Evolutionary conservation across 2,329 filamentous ascomycete species (phyloP), one percentile per base, ranked within the genome.

Genomic region (Pseudopyrenochaeta lycopersici): DNA sequence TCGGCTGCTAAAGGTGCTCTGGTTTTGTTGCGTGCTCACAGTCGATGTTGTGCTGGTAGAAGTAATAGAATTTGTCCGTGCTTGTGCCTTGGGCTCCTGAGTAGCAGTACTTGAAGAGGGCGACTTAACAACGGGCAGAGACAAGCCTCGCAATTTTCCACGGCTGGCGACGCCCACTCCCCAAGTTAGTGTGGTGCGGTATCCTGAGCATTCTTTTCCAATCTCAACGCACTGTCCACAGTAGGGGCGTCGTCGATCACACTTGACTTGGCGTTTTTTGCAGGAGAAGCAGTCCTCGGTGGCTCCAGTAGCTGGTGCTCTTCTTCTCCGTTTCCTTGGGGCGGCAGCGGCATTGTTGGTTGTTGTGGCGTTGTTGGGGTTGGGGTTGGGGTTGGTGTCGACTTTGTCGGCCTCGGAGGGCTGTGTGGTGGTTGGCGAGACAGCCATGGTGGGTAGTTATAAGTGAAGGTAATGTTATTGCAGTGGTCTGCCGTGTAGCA

Each of bases 111-210:
- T n/a, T 31, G 60, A 60, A 27, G 67, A 61, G 17, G 71, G 70
- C 47, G 77, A 76, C 47, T 81, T 82, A 33, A 82, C 81, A 46
- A 89, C 78, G 9, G 87, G 87, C 52, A 96, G 81, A 51, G 93
- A 93, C 64, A 97, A 82, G 33, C 94, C 94, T 58, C 94, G 87
- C 60, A 98, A 87, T 81, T 98, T 98, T 72, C 94, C 94, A 70
- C 94, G 88, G 78, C 93, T 97, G 51, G 94, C 94, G 54, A 98
- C 94, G 46, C 94, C 94, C 42, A 97, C 91, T 36, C 92, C 92
- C 94, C 94, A 98, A 41, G 94, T 98, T 77, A 98, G 83, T 66
- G 94, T 93, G 14, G 94, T 98, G 80, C 96, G 96, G 82, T 98
- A 98, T 54, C 94, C 94, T 23, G 91, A 92, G 80, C 94, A 98